These are phyloP conservation scores for Trichophyton benhamiae DNA, from an alignment of 2,329 filamentous ascomycete species.

Conservation along the genomic window DNA sequence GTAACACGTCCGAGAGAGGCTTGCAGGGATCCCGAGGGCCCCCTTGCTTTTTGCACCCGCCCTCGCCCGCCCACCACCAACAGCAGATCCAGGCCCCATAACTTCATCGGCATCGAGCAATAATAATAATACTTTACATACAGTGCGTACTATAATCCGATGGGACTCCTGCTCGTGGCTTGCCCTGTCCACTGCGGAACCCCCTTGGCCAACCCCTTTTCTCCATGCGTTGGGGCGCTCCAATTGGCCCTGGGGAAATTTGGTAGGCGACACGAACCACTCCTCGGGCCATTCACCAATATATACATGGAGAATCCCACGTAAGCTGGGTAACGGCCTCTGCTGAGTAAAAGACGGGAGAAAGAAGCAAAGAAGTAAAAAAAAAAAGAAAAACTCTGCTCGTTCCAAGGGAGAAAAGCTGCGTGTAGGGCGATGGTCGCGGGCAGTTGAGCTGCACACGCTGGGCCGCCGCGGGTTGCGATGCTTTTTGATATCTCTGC, in stretches of 20 bases:
- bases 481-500: too few species aligned
- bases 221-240: background rate
- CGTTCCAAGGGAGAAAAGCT: too few species aligned
- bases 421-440: too few species aligned
- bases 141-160: too few species aligned
- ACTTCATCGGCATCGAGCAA: too few species aligned
- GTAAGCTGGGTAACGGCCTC: background rate
- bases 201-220: background rate
- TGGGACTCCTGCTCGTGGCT: too few species aligned
- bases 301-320: background rate
- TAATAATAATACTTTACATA: background rate
- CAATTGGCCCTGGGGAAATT: background rate
- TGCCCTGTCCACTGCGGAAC: background rate
- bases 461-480: too few species aligned
- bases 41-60: background rate
- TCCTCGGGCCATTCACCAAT: slow-evolving; percentile 8
- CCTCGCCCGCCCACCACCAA: background rate
- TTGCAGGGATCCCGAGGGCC: background rate
- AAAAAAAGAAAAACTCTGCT: too few species aligned
- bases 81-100: background rate
- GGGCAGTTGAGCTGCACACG: too few species aligned
- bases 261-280: background rate
- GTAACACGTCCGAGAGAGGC: background rate
- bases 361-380: too few species aligned
- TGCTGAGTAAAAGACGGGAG: too few species aligned